Evolutionary conservation across 106 monocot species (phyloP), one percentile per base, ranked within the genome.

Genomic region (Amphibolis antarctica): DNA sequence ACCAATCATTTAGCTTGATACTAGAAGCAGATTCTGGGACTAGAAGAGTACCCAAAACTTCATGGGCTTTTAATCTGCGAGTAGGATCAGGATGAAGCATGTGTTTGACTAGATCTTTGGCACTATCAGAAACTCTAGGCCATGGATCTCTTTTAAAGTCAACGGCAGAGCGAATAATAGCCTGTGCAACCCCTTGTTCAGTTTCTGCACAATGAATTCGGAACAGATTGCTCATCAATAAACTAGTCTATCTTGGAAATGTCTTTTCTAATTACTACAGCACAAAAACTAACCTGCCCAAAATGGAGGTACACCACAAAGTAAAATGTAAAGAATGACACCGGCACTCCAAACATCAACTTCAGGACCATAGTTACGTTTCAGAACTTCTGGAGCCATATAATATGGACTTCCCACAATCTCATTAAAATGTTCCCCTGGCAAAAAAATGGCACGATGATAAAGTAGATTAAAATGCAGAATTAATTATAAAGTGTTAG

Each of bases 301-400:
- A 60, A 69, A 69, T 48, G 69, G 69, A 36, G 69, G 69, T 20
- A 69, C 69, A 59, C 69, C 69, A 31, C 69, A 69, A 49, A 69
- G 69, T 10, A 69, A 26, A 59, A 69, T 69, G 30, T 69, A 69
- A 14, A 69, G 69, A 11, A 69, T 69, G 14, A 69, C 69, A 5
- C 69, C 69, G n/a, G 69, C 69, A 60, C 69, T 69, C 69, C 69
- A 69, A 5, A 69, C 60, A 69, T 69, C 69, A 59, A 69, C 30
- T 60, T 69, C 69, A 46, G 69, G 69, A 59, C 69, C 69, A 23
- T 69, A 69, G n/a, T 69, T 42, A 21, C 69, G 69, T 49, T 60
- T 69, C 26, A 69, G 30, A 29, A 69, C 69, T 28, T 69, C 69
- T 9, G 69, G 69, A 21, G 69, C 69, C 69, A 69, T 69, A 28